phyloP scores from a whole-genome alignment of 352 stramenopile genomes.

The Bremia lactucae region DNA sequence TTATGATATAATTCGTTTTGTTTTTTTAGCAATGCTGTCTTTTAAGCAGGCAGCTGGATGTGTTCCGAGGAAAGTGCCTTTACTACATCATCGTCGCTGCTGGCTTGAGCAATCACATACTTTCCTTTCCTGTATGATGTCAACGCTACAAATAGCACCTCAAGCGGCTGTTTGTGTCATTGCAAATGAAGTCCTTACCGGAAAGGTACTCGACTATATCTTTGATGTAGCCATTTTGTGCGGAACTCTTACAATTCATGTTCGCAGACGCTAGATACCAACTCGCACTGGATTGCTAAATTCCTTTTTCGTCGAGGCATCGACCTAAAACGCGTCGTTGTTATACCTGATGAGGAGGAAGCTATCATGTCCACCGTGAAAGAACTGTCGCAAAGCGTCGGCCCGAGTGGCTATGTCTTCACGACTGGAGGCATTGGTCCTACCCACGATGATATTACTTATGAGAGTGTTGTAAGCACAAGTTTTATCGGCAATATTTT shows the following conservation, averaged over 20 bases:
- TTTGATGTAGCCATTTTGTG: not conserved
- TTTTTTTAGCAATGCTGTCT: no score
- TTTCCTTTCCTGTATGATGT: no score
- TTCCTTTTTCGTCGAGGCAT: slow-evolving; percentile 73
- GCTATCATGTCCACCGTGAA: slow-evolving; percentile 65
- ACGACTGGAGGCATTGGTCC: slow-evolving; percentile 77
- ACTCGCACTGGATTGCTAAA: slow-evolving; percentile 73
- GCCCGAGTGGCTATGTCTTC: slow-evolving; percentile 71
- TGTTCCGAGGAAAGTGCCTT: no score
- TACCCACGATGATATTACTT: slow-evolving; percentile 84
- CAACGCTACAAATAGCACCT: slow-evolving; percentile 15
- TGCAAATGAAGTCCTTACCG: slow-evolving; percentile 75
- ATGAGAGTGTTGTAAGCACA: slow-evolving; percentile 55
- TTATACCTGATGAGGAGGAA: slow-evolving; percentile 74
- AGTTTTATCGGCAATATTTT: not conserved
- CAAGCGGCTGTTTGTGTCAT: slow-evolving; percentile 72
- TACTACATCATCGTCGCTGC: no score
- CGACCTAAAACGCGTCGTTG: slow-evolving; percentile 62
- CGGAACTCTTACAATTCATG: not conserved
- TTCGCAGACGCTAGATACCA: slow-evolving; percentile 72
- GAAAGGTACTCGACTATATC: slow-evolving; percentile 34
- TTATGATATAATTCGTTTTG: no score
- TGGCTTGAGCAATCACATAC: no score
- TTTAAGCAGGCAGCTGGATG: no score
- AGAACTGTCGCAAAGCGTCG: slow-evolving; percentile 61